Evolutionary conservation across 306 rosid species (phyloP).

Genomic region (Cicer chorassanicum): DNA sequence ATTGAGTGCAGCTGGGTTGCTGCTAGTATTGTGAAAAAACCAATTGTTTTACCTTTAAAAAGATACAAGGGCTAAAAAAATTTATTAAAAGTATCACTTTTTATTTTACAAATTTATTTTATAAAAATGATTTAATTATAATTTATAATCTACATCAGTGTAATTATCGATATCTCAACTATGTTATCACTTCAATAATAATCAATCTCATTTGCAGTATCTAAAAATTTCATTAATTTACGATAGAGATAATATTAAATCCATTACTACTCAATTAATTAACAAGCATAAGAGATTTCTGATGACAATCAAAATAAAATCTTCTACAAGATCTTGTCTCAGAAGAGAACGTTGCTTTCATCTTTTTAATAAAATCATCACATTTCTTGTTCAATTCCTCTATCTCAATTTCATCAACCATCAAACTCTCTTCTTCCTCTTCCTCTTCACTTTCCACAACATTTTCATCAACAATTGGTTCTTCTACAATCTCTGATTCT

Average conservation of each 20-base stretch:
- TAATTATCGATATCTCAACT: too few relatives aligned
- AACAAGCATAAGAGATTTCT: conserved; percentile 4
- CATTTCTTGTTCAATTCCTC: conserved; percentile 80
- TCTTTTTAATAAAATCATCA: conserved; percentile 74
- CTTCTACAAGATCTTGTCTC: conserved; percentile 40
- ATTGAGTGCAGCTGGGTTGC: too few relatives aligned
- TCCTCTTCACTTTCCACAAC: conserved; percentile 17
- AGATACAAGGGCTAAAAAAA: too few relatives aligned
- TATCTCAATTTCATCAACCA: conserved; percentile 22
- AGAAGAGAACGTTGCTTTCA: conserved; percentile 58
- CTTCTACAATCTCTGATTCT: not conserved
- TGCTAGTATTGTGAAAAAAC: too few relatives aligned
- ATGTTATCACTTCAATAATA: too few relatives aligned
- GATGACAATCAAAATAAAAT: conserved; percentile 13
- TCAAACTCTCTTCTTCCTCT: conserved; percentile 27
- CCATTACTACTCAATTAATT: not conserved
- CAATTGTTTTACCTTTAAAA: too few relatives aligned
- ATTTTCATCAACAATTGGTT: not conserved
- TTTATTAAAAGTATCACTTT: too few relatives aligned
- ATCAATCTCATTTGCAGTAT: too few relatives aligned
- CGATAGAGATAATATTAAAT: not conserved
- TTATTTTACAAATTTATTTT: too few relatives aligned
- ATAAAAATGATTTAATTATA: too few relatives aligned
- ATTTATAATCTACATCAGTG: too few relatives aligned
- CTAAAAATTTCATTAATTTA: too few relatives aligned